These are phyloP conservation scores for Nectriaceae sp. DNA, from an alignment of 2,329 filamentous ascomycete species.

Conservation along the genomic window DNA sequence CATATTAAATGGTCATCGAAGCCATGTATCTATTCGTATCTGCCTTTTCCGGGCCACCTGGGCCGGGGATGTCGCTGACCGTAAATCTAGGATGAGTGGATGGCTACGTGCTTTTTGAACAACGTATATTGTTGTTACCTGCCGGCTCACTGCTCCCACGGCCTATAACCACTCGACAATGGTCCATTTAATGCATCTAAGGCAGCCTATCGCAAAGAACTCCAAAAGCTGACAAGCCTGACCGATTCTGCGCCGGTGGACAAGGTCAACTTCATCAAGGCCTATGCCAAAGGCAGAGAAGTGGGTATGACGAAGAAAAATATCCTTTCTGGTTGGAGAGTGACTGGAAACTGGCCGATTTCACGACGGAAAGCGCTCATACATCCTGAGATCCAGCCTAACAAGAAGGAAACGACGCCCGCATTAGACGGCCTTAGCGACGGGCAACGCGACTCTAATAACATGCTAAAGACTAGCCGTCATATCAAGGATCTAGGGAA, in stretches of 20 bases:
- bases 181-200: slow-evolving; percentile 8
- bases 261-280: slow-evolving; percentile 13
- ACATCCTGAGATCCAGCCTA: background rate
- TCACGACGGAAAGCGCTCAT: slow-evolving; percentile 1
- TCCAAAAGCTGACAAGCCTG: slow-evolving; percentile 3
- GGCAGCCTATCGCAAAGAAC: slow-evolving; percentile 7
- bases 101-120: slow-evolving; percentile 8
- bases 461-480: too few relatives aligned
- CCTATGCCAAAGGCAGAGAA: slow-evolving; percentile 9
- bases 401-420: too few relatives aligned
- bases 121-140: slow-evolving; percentile 10
- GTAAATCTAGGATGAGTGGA: too few relatives aligned
- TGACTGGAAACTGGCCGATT: slow-evolving; percentile 1
- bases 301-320: slow-evolving; percentile 8
- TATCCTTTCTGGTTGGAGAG: background rate
- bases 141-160: slow-evolving; percentile 7
- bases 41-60: too few relatives aligned
- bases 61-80: too few relatives aligned
- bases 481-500: too few relatives aligned
- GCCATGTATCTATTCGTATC: too few relatives aligned
- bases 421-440: too few relatives aligned
- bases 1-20: too few relatives aligned
- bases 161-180: slow-evolving; percentile 8
- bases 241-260: slow-evolving; percentile 9
- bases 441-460: too few relatives aligned